These are phyloP conservation scores for Podospora conica DNA, from an alignment of 495 filamentous ascomycete species.

Conservation along the genomic window DNA sequence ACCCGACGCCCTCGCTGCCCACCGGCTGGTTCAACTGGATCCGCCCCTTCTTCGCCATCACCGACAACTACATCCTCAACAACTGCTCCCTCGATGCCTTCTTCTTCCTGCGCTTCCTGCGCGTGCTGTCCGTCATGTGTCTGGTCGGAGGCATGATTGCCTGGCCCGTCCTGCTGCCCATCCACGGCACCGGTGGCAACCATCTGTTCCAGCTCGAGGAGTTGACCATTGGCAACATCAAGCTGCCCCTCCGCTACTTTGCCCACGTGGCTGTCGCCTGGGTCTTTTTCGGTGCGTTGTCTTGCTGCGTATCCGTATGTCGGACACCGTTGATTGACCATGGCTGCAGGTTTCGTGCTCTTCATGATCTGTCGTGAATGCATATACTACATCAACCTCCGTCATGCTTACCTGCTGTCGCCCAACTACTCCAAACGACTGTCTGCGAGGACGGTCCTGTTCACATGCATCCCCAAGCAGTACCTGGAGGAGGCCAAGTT, in stretches of 20 bases:
- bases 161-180: conserved; percentile 71
- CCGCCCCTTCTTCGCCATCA: conserved; percentile 52
- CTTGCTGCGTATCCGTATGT: not conserved
- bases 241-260: conserved; percentile 47
- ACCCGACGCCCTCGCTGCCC: conserved; percentile 59
- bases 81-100: conserved; percentile 68
- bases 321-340: not conserved
- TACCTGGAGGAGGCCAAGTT: conserved; percentile 51
- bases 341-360: conserved; percentile 51
- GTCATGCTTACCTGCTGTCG: conserved; percentile 67
- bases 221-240: conserved; percentile 63
- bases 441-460: conserved; percentile 64
- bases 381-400: conserved; percentile 61
- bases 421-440: conserved; percentile 59
- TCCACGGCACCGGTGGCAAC: conserved; percentile 66
- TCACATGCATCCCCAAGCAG: conserved; percentile 58
- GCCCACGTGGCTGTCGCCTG: conserved; percentile 54
- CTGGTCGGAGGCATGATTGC: conserved; percentile 65
- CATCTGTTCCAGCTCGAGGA: conserved; percentile 54
- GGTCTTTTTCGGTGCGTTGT: conserved; percentile 59
- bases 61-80: conserved; percentile 57
- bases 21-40: conserved; percentile 64
- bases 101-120: conserved; percentile 75
- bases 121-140: conserved; percentile 61
- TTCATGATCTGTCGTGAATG: conserved; percentile 61